Conservation (phyloP, 495 filamentous ascomycete genomes). For the Durotheca rogersii region DNA sequence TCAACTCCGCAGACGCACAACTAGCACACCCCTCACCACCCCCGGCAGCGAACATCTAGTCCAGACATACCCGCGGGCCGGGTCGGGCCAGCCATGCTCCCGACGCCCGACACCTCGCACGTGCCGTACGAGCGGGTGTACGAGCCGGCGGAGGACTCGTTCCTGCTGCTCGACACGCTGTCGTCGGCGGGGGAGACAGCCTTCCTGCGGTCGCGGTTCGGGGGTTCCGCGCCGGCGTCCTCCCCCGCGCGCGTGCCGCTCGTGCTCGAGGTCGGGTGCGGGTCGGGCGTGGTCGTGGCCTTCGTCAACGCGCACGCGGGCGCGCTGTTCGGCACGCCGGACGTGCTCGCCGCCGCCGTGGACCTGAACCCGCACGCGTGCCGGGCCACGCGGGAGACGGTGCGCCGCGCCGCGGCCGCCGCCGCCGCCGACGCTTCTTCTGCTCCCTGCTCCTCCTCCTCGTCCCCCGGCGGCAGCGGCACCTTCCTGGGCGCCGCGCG, state of each 20-base stretch:
- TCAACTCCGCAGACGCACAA: no score
- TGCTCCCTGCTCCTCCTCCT: no score
- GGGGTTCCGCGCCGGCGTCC: no score
- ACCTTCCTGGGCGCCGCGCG: slow-evolving; percentile 61
- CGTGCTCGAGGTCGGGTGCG: slow-evolving; percentile 83
- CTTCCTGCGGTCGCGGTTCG: slow-evolving; percentile 70
- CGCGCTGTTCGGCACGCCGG: slow-evolving; percentile 67
- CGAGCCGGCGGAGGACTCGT: slow-evolving; percentile 93
- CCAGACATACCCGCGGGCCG: no score
- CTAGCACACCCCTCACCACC: no score
- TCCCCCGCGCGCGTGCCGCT: slow-evolving; percentile 57
- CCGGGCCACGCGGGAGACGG: slow-evolving; percentile 63
- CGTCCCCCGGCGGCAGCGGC: no score
- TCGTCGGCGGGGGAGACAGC: slow-evolving; percentile 67
- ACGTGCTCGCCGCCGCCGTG: slow-evolving; percentile 70
- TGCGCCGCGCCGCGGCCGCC: slow-evolving; percentile 50
- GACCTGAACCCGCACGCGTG: slow-evolving; percentile 86
- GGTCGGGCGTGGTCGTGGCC: slow-evolving; percentile 86
- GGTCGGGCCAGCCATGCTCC: slow-evolving; percentile 62
- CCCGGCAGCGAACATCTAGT: no score
- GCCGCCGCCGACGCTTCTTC: no score
- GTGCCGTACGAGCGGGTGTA: slow-evolving; percentile 84
- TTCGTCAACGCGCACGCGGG: slow-evolving; percentile 77
- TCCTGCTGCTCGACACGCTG: slow-evolving; percentile 88
- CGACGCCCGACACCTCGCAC: slow-evolving; percentile 89